Evolutionary conservation across 768 basidiomycete genomes (phyloP).

Genomic region (Termitomyces sp.): DNA sequence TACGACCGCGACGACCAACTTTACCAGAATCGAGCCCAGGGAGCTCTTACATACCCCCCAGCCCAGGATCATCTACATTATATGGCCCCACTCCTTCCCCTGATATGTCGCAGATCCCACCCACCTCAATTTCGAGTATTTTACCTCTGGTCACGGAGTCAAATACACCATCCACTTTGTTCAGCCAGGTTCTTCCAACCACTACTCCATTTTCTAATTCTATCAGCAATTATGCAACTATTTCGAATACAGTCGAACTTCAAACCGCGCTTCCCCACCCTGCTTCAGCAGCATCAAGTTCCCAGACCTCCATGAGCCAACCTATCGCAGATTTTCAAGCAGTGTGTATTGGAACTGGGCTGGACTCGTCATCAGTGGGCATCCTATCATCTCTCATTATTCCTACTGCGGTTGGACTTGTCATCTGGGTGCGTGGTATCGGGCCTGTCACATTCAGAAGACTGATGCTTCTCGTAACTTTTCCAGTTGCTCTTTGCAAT

Average conservation of each 20-base stretch:
- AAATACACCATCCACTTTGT: neutral
- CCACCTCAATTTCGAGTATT: neutral
- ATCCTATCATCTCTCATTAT: constrained; percentile 57
- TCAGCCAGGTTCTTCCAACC: constrained; percentile 21
- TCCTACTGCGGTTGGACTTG: constrained; percentile 57
- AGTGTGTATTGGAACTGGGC: constrained; percentile 62
- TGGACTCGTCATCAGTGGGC: constrained; percentile 64
- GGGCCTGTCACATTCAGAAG: neutral
- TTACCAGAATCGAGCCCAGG: neutral
- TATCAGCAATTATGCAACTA: constrained; percentile 19
- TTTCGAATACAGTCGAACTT: constrained; percentile 18
- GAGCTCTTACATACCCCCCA: constrained; percentile 9
- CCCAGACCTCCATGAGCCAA: constrained; percentile 24
- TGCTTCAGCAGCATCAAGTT: constrained; percentile 24
- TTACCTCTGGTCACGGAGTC: neutral
- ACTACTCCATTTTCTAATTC: constrained; percentile 10
- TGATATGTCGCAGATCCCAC: neutral
- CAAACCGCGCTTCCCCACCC: constrained; percentile 16
- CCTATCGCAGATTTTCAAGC: constrained; percentile 26
- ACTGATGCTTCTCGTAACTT: constrained; percentile 14
- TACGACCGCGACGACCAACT: constrained; percentile 19
- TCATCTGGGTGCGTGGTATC: constrained; percentile 59
- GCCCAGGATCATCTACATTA: constrained; percentile 12
- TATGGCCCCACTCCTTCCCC: constrained; percentile 6
- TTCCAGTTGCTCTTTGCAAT: constrained; percentile 64